Evolutionary conservation across 148 eudicot species (phyloP), one percentile per base, ranked within the genome.

Genomic region (Vaccinium vitisidaea): DNA sequence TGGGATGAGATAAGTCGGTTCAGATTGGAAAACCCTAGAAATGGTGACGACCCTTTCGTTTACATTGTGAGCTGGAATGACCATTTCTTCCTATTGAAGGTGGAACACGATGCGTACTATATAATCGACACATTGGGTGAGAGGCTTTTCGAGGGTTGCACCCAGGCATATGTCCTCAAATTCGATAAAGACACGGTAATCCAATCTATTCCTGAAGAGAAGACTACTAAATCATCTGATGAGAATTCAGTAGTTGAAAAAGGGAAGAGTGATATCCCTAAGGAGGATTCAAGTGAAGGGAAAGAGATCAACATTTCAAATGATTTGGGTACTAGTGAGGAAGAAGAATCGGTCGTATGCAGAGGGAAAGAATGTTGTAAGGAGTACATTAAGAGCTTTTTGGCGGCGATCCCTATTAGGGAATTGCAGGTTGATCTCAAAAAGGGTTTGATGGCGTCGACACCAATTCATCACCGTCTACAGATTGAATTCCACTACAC

Each of bases 41-140:
- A 84, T 54, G 82, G 83, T 70, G 91, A 93, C 56, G 91, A 93
- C 27, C 88, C 96, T 18, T 15, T 87, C 88, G 88, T 92, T 39
- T 95, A 90, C 71, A 87, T 92, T 63, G 92, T 94, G 9, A 92
- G 98, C 87, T 94, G 98, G 98, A 94, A 94, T 77, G 98, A 94
- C 83, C 98, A 94, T 84, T 95, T 95, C 84, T 95, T 95, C 63
- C 73, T 95, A 9, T 90, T 94, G 54, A 92, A 92, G 80, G 92
- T 94, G 49, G 98, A 95, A 67, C 74, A 88, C n/a, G 93, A 95
- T 80, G 96, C 96, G 1, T 95, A 88, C 76, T 95, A 93, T 58
- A 90, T 95, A 82, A 90, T 95, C 7, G 98, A 95, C 89, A 93
- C 98, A 5, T 77, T 95, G 84, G 98, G 98, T 0, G 98, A 95